Conservation (phyloP, 2,329 filamentous ascomycete species). For the Diaporthe destruens region DNA sequence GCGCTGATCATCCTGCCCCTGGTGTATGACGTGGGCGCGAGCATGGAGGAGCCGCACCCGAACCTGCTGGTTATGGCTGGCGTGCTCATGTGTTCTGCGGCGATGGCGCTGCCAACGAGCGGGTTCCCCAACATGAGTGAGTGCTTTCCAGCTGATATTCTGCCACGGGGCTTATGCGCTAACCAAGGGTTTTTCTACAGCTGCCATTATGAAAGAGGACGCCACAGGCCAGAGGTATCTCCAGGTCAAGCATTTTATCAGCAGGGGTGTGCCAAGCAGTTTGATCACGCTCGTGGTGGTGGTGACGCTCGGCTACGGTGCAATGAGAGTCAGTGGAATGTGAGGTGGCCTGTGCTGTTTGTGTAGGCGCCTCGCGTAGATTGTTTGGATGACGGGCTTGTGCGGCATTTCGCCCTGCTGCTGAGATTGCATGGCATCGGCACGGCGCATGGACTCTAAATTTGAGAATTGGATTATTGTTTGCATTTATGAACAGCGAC, state of each 20-base stretch:
- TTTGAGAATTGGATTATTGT: not conserved
- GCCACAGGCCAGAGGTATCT: conserved; percentile 92
- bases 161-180: conserved; percentile 14
- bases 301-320: conserved; percentile 88
- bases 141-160: conserved; percentile 56
- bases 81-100: conserved; percentile 97
- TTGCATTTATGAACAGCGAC: conserved; percentile 24
- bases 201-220: conserved; percentile 99
- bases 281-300: conserved; percentile 85
- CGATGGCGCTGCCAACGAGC: conserved; percentile 94
- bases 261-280: conserved; percentile 89
- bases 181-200: conserved; percentile 56
- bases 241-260: conserved; percentile 93
- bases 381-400: not conserved
- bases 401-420: not conserved
- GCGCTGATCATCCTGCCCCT: conserved; percentile 94
- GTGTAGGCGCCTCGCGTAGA: not conserved
- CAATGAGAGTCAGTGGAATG: conserved; percentile 77
- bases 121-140: conserved; percentile 99
- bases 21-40: conserved; percentile 85
- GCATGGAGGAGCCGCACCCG: conserved; percentile 90
- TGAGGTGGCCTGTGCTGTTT: conserved; percentile 41
- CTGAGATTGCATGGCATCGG: conserved; percentile 22
- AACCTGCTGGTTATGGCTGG: conserved; percentile 96
- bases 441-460: conserved; percentile 16